These are phyloP conservation scores for Russula olivacea DNA, from an alignment of 768 basidiomycete genomes.

Conservation along the genomic window DNA sequence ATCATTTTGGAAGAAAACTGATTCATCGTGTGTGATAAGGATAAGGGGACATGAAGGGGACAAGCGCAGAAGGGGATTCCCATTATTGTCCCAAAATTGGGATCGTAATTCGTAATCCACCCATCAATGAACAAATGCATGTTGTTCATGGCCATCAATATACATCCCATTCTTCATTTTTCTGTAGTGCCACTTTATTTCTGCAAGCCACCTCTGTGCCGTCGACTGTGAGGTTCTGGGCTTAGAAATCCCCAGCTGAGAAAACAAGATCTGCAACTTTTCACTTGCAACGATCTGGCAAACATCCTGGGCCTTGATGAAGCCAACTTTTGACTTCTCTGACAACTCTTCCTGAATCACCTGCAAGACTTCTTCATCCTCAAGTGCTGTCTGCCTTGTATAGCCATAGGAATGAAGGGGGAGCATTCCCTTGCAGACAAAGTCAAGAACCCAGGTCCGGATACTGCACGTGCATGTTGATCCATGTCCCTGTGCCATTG, in stretches of 20 bases:
- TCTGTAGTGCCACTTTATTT: not conserved
- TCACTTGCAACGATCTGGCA: not conserved
- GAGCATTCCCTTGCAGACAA: not conserved
- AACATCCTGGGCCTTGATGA: not conserved
- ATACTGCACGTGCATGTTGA: fast-evolving
- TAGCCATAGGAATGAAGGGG: not conserved
- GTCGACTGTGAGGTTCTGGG: not conserved
- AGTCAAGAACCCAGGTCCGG: not conserved
- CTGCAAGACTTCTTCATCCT: not conserved
- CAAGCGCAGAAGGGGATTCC: not conserved
- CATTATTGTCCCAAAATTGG: not conserved
- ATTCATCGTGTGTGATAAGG: not conserved
- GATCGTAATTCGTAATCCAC: not conserved
- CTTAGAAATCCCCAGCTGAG: not conserved
- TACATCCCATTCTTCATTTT: not conserved
- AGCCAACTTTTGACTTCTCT: not conserved
- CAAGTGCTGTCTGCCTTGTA: not conserved
- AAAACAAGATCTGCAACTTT: fast-evolving
- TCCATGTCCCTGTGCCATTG: not conserved
- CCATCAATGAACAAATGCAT: not conserved
- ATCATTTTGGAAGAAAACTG: not conserved
- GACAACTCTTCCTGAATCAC: not conserved
- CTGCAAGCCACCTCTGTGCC: not conserved
- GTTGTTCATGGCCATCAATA: not conserved
- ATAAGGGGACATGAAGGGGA: not conserved